A percentile compares a stretch with the other conserved stretches of the same genome.
phyloP scores from a whole-genome alignment of 495 filamentous ascomycete genomes.

The Lepidopterella palustris region DNA sequence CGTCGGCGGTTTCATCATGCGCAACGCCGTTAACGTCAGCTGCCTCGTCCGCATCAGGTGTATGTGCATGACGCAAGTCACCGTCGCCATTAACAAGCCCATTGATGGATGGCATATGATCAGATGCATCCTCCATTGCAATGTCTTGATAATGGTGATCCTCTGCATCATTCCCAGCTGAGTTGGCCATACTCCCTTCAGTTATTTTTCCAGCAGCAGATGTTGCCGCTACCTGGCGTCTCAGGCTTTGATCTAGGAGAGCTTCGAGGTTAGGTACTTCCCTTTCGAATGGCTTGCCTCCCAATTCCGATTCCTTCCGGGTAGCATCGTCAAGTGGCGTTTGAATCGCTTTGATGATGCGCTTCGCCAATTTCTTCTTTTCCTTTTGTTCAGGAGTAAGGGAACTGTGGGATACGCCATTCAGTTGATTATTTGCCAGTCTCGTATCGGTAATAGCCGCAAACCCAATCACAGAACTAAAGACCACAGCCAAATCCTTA shows the following conservation, averaged over 20 bases:
- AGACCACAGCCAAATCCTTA: conserved; percentile 61
- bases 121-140: background rate
- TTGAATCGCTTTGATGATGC: conserved; percentile 76
- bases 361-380: conserved; percentile 65
- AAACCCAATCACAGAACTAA: conserved; percentile 60
- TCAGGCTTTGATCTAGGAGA: conserved; percentile 50
- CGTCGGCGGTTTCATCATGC: conserved; percentile 20
- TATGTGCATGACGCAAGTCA: conserved; percentile 27
- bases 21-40: conserved; percentile 16
- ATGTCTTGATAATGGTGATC: background rate
- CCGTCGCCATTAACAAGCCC: conserved; percentile 30
- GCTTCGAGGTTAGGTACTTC: conserved; percentile 66
- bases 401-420: conserved; percentile 40
- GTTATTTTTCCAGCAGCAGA: conserved; percentile 4
- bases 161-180: background rate
- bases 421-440: conserved; percentile 48
- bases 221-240: conserved; percentile 11
- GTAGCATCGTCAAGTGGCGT: conserved; percentile 68
- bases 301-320: conserved; percentile 72
- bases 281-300: conserved; percentile 58
- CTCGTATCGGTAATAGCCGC: conserved; percentile 47
- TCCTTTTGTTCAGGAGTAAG: conserved; percentile 60
- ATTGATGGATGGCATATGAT: background rate
- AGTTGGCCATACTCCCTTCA: background rate
- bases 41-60: conserved; percentile 27